A percentile compares a stretch with the other conserved stretches of the same genome.
These are phyloP conservation scores for Vitis riparia DNA, from an alignment of 164 flowering plant genomes.

Conservation along the genomic window DNA sequence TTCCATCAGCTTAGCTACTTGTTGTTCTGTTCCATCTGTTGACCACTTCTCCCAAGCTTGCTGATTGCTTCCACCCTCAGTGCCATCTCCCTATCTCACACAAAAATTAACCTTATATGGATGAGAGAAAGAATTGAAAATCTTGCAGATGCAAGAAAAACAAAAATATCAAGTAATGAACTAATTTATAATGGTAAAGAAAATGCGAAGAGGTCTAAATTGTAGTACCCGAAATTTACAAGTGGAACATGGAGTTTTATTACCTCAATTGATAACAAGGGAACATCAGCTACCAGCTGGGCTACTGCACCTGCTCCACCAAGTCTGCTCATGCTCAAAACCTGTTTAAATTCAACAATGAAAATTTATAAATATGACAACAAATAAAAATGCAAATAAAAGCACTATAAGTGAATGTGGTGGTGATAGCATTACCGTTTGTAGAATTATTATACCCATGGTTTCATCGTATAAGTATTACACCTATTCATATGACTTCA, in stretches of 20 bases:
- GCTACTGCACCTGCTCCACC: constrained; percentile 64
- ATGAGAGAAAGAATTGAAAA: no score
- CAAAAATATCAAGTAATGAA: neutral
- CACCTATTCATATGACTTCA: no score
- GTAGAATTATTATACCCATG: no score
- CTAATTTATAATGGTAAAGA: neutral
- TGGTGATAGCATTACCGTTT: no score
- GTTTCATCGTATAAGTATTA: no score
- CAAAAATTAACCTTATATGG: no score
- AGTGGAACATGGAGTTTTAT: neutral
- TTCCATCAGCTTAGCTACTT: constrained; percentile 87
- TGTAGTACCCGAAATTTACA: neutral
- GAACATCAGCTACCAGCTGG: constrained; percentile 55
- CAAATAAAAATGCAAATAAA: neutral
- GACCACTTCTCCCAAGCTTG: constrained; percentile 85
- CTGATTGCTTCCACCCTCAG: constrained; percentile 46
- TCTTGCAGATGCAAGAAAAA: neutral
- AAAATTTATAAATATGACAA: neutral
- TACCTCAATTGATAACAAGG: constrained; percentile 46
- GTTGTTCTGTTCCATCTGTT: constrained; percentile 64
- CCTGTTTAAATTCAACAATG: constrained; percentile 23
- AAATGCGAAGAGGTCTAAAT: neutral
- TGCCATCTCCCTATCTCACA: constrained; percentile 44
- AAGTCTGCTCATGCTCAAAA: constrained; percentile 57
- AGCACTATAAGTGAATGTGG: no score